These are phyloP conservation scores for Crithidia brevicula DNA, from an alignment of 208 protist genomes.

Conservation along the genomic window DNA sequence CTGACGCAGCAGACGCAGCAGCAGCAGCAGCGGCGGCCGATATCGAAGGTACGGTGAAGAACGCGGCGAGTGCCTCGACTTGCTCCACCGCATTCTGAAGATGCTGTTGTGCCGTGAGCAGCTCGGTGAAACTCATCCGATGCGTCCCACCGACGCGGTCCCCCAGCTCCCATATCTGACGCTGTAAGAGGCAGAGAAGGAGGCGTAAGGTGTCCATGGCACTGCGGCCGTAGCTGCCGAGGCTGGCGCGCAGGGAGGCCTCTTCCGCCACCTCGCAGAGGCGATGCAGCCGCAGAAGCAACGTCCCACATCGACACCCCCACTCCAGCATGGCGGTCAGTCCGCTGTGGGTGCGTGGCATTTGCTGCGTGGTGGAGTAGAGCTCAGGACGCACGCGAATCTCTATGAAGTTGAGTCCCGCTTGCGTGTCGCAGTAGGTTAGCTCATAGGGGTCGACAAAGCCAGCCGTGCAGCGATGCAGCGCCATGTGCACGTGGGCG, in stretches of 20 bases:
- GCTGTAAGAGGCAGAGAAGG: conserved; percentile 44
- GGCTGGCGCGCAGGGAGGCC: conserved; percentile 36
- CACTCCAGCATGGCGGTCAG: conserved; percentile 59
- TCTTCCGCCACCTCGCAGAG: conserved; percentile 55
- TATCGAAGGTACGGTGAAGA: conserved; percentile 47
- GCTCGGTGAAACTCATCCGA: conserved; percentile 50
- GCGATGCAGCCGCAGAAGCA: conserved; percentile 60
- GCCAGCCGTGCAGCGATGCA: conserved; percentile 72
- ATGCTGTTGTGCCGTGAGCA: conserved; percentile 55
- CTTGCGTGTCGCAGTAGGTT: conserved; percentile 18
- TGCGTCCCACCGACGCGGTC: conserved; percentile 52
- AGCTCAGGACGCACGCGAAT: conserved; percentile 30
- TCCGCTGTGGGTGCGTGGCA: conserved; percentile 25
- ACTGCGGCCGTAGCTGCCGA: conserved; percentile 81
- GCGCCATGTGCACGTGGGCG: conserved; percentile 62
- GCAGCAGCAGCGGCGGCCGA: not conserved
- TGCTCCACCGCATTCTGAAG: conserved; percentile 44
- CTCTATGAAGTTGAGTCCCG: conserved; percentile 11
- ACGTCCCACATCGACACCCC: conserved; percentile 73
- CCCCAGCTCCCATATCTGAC: conserved; percentile 53
- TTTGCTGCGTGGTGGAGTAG: not conserved
- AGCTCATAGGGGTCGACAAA: conserved; percentile 67
- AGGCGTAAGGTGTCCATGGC: conserved; percentile 60
- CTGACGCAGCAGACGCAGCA: not conserved
- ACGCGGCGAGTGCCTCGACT: conserved; percentile 53